phyloP scores from a whole-genome alignment of 2,329 filamentous ascomycete species.

The Fusarium citri region DNA sequence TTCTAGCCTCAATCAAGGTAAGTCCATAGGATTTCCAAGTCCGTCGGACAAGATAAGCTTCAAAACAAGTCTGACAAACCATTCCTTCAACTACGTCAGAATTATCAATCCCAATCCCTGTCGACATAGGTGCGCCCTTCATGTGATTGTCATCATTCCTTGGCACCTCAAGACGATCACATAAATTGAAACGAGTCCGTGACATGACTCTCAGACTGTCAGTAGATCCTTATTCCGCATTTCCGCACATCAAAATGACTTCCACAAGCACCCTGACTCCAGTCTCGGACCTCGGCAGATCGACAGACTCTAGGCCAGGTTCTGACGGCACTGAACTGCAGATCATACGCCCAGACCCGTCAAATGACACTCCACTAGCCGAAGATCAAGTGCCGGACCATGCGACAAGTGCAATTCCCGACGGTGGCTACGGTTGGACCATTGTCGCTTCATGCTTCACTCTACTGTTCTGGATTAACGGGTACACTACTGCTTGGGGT shows the following conservation, averaged over 20 bases:
- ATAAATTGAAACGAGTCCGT: neutral
- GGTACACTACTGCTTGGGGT: neutral
- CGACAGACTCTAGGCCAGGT: neutral
- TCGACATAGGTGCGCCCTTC: neutral
- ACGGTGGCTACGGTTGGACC: conserved; percentile 21
- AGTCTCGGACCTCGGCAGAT: neutral
- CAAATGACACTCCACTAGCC: accelerated
- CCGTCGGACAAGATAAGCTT: neutral
- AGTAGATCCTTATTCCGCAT: neutral
- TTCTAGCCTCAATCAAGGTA: neutral
- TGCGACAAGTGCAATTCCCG: conserved; percentile 1
- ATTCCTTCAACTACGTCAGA: neutral
- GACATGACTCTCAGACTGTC: neutral
- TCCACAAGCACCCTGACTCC: neutral
- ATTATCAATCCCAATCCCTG: neutral
- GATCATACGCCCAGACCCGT: neutral
- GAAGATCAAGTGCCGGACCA: conserved; percentile 10
- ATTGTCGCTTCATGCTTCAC: conserved; percentile 2
- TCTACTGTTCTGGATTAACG: conserved; percentile 6
- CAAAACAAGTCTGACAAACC: neutral
- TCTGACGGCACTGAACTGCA: neutral
- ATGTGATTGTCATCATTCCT: neutral
- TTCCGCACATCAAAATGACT: neutral
- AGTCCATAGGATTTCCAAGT: neutral
- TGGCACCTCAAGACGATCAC: neutral